phyloP scores from a whole-genome alignment of 148 eudicot genomes.

The Camellia lanceoleosa region DNA sequence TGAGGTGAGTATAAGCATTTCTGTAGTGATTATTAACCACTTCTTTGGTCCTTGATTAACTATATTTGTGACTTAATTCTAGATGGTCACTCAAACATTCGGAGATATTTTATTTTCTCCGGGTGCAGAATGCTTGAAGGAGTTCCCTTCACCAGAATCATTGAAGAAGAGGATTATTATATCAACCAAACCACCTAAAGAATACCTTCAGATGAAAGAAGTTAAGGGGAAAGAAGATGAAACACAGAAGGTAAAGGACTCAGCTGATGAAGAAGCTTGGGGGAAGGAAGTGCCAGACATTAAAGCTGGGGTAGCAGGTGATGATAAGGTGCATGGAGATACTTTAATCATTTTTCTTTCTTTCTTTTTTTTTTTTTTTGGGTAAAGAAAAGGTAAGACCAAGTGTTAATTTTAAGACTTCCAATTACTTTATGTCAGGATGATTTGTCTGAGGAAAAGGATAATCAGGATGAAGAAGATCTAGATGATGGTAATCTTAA shows the following conservation, averaged over 20 bases:
- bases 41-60: not conserved
- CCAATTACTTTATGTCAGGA: no score
- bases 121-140: conserved; percentile 52
- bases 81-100: conserved; percentile 84
- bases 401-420: no score
- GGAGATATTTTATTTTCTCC: conserved; percentile 69
- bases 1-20: no score
- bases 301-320: conserved; percentile 21
- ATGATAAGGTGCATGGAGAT: conserved; percentile 40
- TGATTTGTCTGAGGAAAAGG: conserved; percentile 32
- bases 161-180: conserved; percentile 41
- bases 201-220: conserved; percentile 51
- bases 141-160: conserved; percentile 52
- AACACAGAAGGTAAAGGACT: conserved; percentile 32
- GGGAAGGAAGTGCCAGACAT: conserved; percentile 55
- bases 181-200: conserved; percentile 90
- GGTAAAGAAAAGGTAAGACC: conserved; percentile 42
- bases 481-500: conserved; percentile 32
- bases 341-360: not conserved
- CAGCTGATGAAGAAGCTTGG: conserved; percentile 66
- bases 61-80: conserved; percentile 17
- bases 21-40: not conserved
- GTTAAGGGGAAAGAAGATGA: conserved; percentile 30
- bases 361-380: not conserved
- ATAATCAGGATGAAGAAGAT: conserved; percentile 12